Percentiles rank a stretch among this genome's conserved stretches.
Evolutionary conservation across 805 yeast species (phyloP).

Genomic region (Osmozyma mogii): DNA sequence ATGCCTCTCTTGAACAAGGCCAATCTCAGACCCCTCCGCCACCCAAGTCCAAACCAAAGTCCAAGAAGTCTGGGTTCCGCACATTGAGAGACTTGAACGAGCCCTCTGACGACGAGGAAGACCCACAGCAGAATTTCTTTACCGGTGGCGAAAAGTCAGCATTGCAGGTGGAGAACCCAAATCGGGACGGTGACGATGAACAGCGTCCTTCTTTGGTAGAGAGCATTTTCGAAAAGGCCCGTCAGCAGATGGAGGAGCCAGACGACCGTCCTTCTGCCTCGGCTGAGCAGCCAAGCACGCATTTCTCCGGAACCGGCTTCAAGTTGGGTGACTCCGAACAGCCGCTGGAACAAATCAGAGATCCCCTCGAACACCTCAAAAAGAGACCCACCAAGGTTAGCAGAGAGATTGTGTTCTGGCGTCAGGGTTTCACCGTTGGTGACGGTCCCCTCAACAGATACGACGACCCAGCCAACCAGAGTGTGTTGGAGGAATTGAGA

Average conservation of each 20-base stretch:
- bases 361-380: constrained; percentile 17
- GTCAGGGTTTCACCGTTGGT: constrained; percentile 91
- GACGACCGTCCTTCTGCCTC: constrained; percentile 29
- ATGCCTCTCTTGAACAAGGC: constrained; percentile 15
- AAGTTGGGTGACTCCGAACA: constrained; percentile 41
- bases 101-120: constrained; percentile 40
- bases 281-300: constrained; percentile 11
- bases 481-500: constrained; percentile 70
- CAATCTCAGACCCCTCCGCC: constrained; percentile 3
- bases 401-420: constrained; percentile 90
- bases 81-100: constrained; percentile 34
- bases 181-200: constrained; percentile 31
- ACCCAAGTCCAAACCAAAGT: constrained; percentile 2
- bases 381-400: constrained; percentile 43
- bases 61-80: constrained; percentile 16
- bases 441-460: constrained; percentile 81
- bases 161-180: constrained; percentile 73
- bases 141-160: constrained; percentile 74
- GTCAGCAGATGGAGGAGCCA: constrained; percentile 35
- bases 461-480: constrained; percentile 86
- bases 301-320: constrained; percentile 46
- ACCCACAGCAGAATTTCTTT: constrained; percentile 47
- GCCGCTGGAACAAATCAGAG: constrained; percentile 28
- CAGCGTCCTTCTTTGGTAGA: constrained; percentile 45
- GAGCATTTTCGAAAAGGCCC: constrained; percentile 60